Evolutionary conservation across 306 rosid genomes (phyloP).

Genomic region (Pueraria montana): DNA sequence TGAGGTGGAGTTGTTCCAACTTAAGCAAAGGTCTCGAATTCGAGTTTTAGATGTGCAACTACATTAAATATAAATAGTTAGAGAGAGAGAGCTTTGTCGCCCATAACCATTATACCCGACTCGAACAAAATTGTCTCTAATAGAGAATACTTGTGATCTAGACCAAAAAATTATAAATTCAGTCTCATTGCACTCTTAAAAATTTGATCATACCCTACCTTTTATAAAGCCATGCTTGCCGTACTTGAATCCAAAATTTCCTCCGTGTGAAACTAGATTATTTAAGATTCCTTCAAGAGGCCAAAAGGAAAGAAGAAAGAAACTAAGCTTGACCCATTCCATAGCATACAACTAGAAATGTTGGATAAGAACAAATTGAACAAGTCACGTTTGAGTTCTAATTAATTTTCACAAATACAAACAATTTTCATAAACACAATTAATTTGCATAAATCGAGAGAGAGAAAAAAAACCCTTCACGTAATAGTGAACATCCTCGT

Average conservation of each 20-base stretch:
- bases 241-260: conserved; percentile 5
- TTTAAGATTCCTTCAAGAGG: neutral
- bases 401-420: neutral
- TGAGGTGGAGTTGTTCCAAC: too few relatives aligned
- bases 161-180: conserved; percentile 31
- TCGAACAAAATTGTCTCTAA: too few relatives aligned
- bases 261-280: conserved; percentile 24
- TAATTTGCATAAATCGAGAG: neutral
- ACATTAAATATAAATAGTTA: too few relatives aligned
- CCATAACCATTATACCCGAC: too few relatives aligned
- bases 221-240: conserved; percentile 35
- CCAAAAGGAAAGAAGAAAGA: conserved; percentile 11
- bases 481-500: conserved; percentile 18
- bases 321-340: neutral
- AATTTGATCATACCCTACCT: neutral
- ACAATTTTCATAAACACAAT: neutral
- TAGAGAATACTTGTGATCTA: too few relatives aligned
- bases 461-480: conserved; percentile 25
- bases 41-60: too few relatives aligned
- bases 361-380: conserved; percentile 28
- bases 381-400: conserved; percentile 3
- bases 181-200: neutral
- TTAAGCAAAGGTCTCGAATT: too few relatives aligned
- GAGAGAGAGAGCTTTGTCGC: too few relatives aligned
- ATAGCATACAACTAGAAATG: neutral